Percentiles rank a stretch among this genome's conserved stretches.
Evolutionary conservation across 352 stramenopile genomes (phyloP).

Genomic region (Globisporangium uncinulatum): DNA sequence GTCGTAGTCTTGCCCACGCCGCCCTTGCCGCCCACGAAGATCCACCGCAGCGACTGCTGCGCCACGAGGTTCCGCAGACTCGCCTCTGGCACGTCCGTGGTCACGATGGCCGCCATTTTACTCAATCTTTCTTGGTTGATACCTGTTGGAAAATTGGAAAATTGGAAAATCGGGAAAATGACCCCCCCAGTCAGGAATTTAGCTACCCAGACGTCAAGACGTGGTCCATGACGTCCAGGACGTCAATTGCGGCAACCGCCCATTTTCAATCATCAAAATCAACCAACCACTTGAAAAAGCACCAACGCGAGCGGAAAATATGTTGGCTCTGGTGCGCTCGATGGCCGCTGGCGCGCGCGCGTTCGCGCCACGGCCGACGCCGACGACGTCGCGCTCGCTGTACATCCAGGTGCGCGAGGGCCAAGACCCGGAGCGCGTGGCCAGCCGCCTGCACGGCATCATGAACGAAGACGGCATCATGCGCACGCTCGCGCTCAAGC

Average conservation of each 20-base stretch:
- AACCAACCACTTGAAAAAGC: constrained; percentile 2
- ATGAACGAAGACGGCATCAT: constrained; percentile 74
- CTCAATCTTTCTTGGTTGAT: background rate
- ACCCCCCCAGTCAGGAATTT: background rate
- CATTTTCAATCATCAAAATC: constrained; percentile 6
- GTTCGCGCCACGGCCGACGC: constrained; percentile 10
- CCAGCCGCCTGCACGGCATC: constrained; percentile 58
- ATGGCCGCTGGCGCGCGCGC: constrained; percentile 5
- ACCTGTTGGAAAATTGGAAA: background rate
- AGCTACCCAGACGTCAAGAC: constrained; percentile 2
- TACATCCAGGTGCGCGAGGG: constrained; percentile 49
- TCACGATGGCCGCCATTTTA: constrained; percentile 15
- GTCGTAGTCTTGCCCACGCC: constrained; percentile 97
- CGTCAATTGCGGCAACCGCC: background rate
- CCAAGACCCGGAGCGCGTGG: constrained; percentile 43
- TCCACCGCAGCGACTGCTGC: constrained; percentile 89
- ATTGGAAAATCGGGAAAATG: too few relatives aligned
- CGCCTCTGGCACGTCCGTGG: constrained; percentile 71
- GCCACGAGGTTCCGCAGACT: constrained; percentile 89
- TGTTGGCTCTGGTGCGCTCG: constrained; percentile 23
- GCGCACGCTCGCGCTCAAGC: constrained; percentile 64
- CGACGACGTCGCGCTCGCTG: constrained; percentile 23
- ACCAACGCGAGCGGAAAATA: constrained; percentile 24
- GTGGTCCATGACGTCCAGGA: background rate
- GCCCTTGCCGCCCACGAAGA: constrained; percentile 95